phyloP scores from a whole-genome alignment of 2,329 filamentous ascomycete genomes.

The Talaromyces sp. region DNA sequence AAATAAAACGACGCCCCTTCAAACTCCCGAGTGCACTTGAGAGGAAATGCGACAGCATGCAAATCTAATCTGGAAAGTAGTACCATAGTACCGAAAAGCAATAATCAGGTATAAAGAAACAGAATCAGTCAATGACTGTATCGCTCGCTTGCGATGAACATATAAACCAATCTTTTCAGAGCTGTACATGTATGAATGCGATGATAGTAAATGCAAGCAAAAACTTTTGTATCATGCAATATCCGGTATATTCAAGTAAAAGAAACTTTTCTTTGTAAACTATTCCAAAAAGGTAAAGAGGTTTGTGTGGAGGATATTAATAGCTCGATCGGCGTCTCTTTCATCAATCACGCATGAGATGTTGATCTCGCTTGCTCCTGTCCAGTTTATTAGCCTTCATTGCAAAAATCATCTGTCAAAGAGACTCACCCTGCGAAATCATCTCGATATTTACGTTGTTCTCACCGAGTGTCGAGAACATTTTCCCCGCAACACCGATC shows the following conservation, averaged over 20 bases:
- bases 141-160: background rate
- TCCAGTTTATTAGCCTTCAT: constrained; percentile 20
- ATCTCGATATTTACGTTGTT: constrained; percentile 97
- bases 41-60: constrained; percentile 1
- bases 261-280: constrained; percentile 19
- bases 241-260: constrained; percentile 10
- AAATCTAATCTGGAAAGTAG: background rate
- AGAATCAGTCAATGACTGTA: background rate
- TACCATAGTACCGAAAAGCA: background rate
- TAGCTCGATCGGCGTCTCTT: constrained; percentile 82
- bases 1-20: background rate
- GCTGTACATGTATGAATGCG: constrained; percentile 6
- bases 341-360: constrained; percentile 97
- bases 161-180: background rate
- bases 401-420: background rate
- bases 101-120: background rate
- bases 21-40: background rate
- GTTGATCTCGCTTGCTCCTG: constrained; percentile 97
- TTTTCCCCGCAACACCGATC: constrained; percentile 85
- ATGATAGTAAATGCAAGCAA: constrained; percentile 1
- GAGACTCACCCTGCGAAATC: constrained; percentile 85
- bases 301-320: constrained; percentile 95
- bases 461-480: constrained; percentile 93
- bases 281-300: constrained; percentile 92
- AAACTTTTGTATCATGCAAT: background rate